phyloP scores from a whole-genome alignment of 2,329 filamentous ascomycete genomes.

The Penicillium aurantiogriseum region DNA sequence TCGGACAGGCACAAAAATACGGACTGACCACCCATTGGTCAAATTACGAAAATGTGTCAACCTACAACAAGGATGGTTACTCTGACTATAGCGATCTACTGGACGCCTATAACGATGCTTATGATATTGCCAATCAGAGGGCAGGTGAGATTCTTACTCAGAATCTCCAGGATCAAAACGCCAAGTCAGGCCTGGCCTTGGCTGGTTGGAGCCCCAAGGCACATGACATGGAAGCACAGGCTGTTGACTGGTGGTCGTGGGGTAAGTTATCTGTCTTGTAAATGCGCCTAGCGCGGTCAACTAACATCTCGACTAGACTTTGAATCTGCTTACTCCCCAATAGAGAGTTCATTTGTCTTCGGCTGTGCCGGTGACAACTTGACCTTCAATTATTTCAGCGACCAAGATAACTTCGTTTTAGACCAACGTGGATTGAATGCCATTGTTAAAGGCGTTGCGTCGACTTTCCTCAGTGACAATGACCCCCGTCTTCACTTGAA shows the following conservation, averaged over 20 bases:
- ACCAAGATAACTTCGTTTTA: constrained; percentile 60
- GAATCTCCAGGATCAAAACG: constrained; percentile 61
- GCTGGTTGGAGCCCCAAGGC: constrained; percentile 61
- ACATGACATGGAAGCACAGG: constrained; percentile 54
- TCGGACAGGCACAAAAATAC: constrained; percentile 54
- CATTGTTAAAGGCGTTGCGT: constrained; percentile 58
- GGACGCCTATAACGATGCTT: constrained; percentile 51
- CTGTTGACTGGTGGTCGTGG: constrained; percentile 61
- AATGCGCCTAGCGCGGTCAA: not conserved
- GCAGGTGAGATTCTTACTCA: constrained; percentile 58
- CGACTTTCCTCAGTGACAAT: constrained; percentile 55
- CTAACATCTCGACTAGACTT: constrained; percentile 46
- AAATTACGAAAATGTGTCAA: constrained; percentile 58
- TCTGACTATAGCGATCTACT: constrained; percentile 54
- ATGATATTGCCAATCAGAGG: constrained; percentile 48
- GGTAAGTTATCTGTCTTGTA: constrained; percentile 23
- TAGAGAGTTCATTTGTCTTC: constrained; percentile 56
- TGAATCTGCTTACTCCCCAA: constrained; percentile 59
- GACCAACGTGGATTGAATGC: constrained; percentile 62
- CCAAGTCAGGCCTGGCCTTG: constrained; percentile 59
- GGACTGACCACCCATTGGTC: constrained; percentile 57
- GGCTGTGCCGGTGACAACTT: constrained; percentile 58
- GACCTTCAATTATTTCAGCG: constrained; percentile 62
- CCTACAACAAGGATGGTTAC: constrained; percentile 59
- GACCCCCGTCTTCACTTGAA: constrained; percentile 59